Percentiles rank a stretch among this genome's conserved stretches.
These are phyloP conservation scores for Ceratocystis ficicola DNA, from an alignment of 2,329 filamentous ascomycete species.

Conservation along the genomic window DNA sequence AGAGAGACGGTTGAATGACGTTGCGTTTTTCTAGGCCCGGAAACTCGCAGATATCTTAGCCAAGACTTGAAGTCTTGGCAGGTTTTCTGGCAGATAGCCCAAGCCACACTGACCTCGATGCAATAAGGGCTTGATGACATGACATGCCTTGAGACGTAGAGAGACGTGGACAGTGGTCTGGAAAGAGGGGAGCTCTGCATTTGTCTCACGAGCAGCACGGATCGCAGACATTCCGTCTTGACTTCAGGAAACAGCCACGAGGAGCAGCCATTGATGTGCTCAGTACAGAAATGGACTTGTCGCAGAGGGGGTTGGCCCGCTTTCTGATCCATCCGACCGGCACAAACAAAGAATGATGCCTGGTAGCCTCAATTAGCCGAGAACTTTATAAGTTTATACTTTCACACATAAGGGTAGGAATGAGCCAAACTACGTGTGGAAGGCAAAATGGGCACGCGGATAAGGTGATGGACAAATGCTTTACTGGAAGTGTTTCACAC, in stretches of 20 bases:
- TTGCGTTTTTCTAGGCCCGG: background rate
- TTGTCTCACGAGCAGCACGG: background rate
- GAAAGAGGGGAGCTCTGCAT: background rate
- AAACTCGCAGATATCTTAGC: background rate
- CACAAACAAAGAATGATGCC: background rate
- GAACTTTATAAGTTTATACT: background rate
- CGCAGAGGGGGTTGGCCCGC: background rate
- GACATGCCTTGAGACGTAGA: background rate
- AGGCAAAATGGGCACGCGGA: background rate
- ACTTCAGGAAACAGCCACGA: background rate
- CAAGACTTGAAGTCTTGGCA: background rate
- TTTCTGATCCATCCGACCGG: background rate
- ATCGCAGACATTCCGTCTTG: background rate
- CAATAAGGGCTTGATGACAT: background rate
- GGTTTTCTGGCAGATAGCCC: background rate
- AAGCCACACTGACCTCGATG: background rate
- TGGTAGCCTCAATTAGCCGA: background rate
- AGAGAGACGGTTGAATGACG: background rate
- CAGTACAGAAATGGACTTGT: background rate
- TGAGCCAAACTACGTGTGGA: background rate
- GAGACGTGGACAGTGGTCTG: too few relatives aligned
- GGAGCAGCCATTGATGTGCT: background rate
- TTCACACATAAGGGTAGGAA: background rate
- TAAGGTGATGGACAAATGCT: background rate
- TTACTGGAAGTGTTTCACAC: constrained; percentile 4